phyloP scores from a whole-genome alignment of 1,284 basidiomycete species.

The Wolfiporia cocos region DNA sequence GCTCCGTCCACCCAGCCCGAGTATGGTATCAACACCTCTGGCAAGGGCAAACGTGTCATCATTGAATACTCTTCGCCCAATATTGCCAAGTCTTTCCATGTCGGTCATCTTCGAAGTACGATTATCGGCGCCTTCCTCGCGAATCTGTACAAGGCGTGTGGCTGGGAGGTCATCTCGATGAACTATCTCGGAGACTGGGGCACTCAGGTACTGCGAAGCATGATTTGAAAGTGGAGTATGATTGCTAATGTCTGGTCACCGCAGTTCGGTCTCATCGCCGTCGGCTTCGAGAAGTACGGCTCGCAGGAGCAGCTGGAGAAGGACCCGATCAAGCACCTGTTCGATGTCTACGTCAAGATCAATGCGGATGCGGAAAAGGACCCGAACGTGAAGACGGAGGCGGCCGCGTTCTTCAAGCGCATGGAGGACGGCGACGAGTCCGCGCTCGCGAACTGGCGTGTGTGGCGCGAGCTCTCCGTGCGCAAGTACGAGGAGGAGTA shows the following conservation, averaged over 20 bases:
- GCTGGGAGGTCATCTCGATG: slow-evolving; percentile 87
- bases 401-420: slow-evolving; percentile 88
- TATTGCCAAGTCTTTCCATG: slow-evolving; percentile 98
- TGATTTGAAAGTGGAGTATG: too few species aligned
- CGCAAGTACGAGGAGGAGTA: slow-evolving; percentile 92
- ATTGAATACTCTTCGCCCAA: slow-evolving; percentile 96
- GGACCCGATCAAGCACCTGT: slow-evolving; percentile 94
- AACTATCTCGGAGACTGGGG: slow-evolving; percentile 98
- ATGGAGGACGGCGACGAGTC: slow-evolving; percentile 94
- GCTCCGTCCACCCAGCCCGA: slow-evolving; percentile 47
- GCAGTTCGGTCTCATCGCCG: slow-evolving; percentile 87
- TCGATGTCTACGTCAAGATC: slow-evolving; percentile 92
- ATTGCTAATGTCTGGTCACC: too few species aligned
- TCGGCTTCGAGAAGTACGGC: slow-evolving; percentile 92
- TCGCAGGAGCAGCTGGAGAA: slow-evolving; percentile 77
- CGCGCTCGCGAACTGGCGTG: slow-evolving; percentile 84
- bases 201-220: slow-evolving; percentile 58
- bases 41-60: slow-evolving; percentile 74
- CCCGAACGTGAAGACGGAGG: slow-evolving; percentile 74
- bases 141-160: slow-evolving; percentile 90
- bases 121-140: slow-evolving; percentile 95
- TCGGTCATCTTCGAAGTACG: slow-evolving; percentile 93
- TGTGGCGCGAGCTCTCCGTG: slow-evolving; percentile 91
- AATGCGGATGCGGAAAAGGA: slow-evolving; percentile 80
- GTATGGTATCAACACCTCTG: slow-evolving; percentile 74